phyloP scores from a whole-genome alignment of 768 basidiomycete genomes.

The Calocybe gangraenosa region DNA sequence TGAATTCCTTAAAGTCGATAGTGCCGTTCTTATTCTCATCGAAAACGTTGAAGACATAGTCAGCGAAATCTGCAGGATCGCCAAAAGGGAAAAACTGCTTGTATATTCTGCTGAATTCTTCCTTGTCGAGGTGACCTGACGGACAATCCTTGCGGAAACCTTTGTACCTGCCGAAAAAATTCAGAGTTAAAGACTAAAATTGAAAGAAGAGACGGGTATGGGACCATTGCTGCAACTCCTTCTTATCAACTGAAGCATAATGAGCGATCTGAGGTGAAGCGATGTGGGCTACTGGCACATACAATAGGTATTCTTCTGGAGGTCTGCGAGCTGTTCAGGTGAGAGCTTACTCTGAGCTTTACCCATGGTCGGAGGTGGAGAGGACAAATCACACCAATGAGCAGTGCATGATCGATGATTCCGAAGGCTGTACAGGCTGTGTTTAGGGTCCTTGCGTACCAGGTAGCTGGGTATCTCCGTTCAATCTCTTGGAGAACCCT shows the following conservation, averaged over 20 bases:
- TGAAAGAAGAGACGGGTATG: background rate
- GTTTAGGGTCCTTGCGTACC: conserved; percentile 2
- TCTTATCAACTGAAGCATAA: conserved; percentile 78
- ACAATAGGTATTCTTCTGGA: conserved; percentile 99
- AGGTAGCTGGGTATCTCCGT: conserved; percentile 15
- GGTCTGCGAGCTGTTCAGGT: conserved; percentile 87
- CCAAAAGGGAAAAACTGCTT: conserved; percentile 99
- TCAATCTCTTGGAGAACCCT: background rate
- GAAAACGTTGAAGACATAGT: conserved; percentile 98
- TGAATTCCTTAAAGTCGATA: conserved; percentile 99
- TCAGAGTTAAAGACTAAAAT: no score
- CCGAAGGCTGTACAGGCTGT: conserved; percentile 18
- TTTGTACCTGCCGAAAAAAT: conserved; percentile 83
- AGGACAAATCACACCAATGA: conserved; percentile 1
- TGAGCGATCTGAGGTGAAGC: conserved; percentile 12
- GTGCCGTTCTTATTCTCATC: conserved; percentile 93
- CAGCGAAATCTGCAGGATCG: conserved; percentile 93
- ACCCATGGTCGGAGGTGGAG: conserved; percentile 66
- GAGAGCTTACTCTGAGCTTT: conserved; percentile 96
- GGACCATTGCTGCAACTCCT: conserved; percentile 94
- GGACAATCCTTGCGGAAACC: conserved; percentile 99
- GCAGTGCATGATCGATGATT: conserved; percentile 7
- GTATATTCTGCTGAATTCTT: conserved; percentile 96
- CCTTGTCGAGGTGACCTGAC: conserved; percentile 92
- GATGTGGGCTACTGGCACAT: conserved; percentile 24